Conservation (phyloP, 306 rosid genomes). For the Vigna hirtella region DNA sequence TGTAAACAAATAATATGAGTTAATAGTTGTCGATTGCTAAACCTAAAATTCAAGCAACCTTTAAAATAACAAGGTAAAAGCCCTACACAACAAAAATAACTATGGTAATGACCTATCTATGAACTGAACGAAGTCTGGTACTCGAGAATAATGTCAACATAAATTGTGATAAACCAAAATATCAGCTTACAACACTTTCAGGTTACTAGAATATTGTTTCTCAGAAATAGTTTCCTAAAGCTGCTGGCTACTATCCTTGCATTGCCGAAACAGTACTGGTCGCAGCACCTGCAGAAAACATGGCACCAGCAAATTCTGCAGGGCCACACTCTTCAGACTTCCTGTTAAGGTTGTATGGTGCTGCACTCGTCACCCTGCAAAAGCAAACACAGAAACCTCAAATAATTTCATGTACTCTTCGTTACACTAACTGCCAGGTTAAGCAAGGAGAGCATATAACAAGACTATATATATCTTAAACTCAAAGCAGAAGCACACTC, state of each 20-base stretch:
- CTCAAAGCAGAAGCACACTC: not conserved
- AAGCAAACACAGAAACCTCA: conserved; percentile 29
- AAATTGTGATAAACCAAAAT: conserved; percentile 37
- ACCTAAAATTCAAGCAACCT: conserved; percentile 35
- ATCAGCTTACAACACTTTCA: conserved; percentile 46
- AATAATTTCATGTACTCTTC: conserved; percentile 23
- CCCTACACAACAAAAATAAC: conserved; percentile 40
- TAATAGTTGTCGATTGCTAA: conserved; percentile 33
- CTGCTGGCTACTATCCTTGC: conserved; percentile 45
- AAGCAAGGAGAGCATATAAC: not conserved
- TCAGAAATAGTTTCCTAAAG: conserved; percentile 40
- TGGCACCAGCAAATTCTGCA: conserved; percentile 63
- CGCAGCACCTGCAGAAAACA: conserved; percentile 47
- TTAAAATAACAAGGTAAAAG: conserved; percentile 38
- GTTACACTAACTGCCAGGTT: not conserved
- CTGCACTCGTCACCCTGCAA: conserved; percentile 79
- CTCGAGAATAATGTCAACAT: conserved; percentile 42
- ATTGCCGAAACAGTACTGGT: conserved; percentile 30
- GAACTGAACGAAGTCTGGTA: conserved; percentile 35
- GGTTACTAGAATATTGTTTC: conserved; percentile 46
- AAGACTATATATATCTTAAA: not conserved
- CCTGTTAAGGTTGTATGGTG: conserved; percentile 71
- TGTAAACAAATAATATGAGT: conserved; percentile 8
- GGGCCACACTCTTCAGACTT: conserved; percentile 57
- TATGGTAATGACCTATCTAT: conserved; percentile 36